Evolutionary conservation across 2,329 filamentous ascomycete genomes (phyloP).

Genomic region (Phoma sp.): DNA sequence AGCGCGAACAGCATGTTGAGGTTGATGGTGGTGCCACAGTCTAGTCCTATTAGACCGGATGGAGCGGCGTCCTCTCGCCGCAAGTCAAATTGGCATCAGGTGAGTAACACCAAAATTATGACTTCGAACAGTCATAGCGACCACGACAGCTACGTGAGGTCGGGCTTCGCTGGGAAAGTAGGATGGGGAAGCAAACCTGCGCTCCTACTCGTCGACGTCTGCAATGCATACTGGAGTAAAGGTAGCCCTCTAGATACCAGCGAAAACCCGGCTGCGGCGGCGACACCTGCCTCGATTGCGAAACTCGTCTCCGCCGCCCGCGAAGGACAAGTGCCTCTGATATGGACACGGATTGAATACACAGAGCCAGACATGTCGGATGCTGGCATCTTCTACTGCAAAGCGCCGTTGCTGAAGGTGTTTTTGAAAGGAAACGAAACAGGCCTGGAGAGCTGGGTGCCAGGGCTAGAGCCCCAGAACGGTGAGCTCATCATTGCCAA

Average conservation of each 20-base stretch:
- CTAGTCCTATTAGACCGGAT: conserved; percentile 18
- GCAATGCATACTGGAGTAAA: conserved; percentile 55
- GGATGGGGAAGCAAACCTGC: conserved; percentile 55
- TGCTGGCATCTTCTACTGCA: conserved; percentile 55
- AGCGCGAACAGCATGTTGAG: conserved; percentile 13
- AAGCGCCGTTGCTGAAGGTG: conserved; percentile 53
- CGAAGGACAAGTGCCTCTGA: conserved; percentile 47
- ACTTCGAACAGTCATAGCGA: conserved; percentile 25
- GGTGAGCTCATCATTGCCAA: conserved; percentile 52
- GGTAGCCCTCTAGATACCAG: conserved; percentile 53
- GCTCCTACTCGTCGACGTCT: conserved; percentile 58
- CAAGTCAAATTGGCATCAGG: conserved; percentile 14
- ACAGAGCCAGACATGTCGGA: conserved; percentile 55
- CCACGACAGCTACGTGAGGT: conserved; percentile 35
- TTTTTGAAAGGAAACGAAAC: conserved; percentile 52
- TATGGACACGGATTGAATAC: conserved; percentile 57
- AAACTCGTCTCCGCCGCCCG: conserved; percentile 53
- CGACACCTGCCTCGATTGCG: conserved; percentile 50
- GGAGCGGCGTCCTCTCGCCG: conserved; percentile 12
- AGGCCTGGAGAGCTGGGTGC: conserved; percentile 51
- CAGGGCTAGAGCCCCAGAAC: conserved; percentile 48
- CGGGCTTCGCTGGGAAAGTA: conserved; percentile 53
- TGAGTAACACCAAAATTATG: conserved; percentile 26
- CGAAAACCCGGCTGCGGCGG: conserved; percentile 47
- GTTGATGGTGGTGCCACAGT: conserved; percentile 2